phyloP scores from a whole-genome alignment of 2,329 filamentous ascomycete species.

The Scedosporium dehoogii region DNA sequence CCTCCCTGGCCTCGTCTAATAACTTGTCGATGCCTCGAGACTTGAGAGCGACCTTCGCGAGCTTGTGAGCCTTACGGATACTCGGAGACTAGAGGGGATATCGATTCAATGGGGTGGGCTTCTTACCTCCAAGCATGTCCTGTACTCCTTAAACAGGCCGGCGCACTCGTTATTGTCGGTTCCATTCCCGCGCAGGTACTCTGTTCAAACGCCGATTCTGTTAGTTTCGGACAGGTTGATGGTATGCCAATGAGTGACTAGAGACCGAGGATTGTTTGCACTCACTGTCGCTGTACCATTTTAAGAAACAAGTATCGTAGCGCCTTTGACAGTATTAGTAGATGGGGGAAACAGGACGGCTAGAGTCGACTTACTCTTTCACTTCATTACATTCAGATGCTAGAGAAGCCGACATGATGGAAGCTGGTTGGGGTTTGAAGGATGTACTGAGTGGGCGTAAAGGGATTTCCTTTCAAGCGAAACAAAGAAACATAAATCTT shows the following conservation, averaged over 20 bases:
- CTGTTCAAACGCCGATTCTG: slow-evolving; percentile 31
- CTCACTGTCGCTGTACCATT: slow-evolving; percentile 98
- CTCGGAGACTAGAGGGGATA: neutral
- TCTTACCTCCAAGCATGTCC: slow-evolving; percentile 70
- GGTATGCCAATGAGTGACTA: too few species aligned
- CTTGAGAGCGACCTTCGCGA: slow-evolving; percentile 68
- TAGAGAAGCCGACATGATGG: slow-evolving; percentile 79
- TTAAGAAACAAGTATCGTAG: slow-evolving; percentile 95
- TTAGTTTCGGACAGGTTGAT: slow-evolving; percentile 9
- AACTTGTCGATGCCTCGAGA: slow-evolving; percentile 87
- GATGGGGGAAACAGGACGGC: neutral
- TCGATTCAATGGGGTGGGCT: neutral
- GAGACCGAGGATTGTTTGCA: neutral
- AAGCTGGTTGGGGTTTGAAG: neutral
- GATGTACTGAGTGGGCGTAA: neutral
- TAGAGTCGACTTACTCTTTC: slow-evolving; percentile 62
- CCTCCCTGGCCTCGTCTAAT: slow-evolving; percentile 81
- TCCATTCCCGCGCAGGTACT: slow-evolving; percentile 80
- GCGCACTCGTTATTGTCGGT: slow-evolving; percentile 78
- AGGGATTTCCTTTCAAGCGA: too few species aligned
- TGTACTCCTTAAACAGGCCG: slow-evolving; percentile 78
- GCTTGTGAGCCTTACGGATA: neutral
- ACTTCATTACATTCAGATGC: slow-evolving; percentile 91
- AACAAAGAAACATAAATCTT: too few species aligned
- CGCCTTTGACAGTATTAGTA: slow-evolving; percentile 42